Conservation (phyloP, 78 protist genomes). For the Diacronema lutheri region DNA sequence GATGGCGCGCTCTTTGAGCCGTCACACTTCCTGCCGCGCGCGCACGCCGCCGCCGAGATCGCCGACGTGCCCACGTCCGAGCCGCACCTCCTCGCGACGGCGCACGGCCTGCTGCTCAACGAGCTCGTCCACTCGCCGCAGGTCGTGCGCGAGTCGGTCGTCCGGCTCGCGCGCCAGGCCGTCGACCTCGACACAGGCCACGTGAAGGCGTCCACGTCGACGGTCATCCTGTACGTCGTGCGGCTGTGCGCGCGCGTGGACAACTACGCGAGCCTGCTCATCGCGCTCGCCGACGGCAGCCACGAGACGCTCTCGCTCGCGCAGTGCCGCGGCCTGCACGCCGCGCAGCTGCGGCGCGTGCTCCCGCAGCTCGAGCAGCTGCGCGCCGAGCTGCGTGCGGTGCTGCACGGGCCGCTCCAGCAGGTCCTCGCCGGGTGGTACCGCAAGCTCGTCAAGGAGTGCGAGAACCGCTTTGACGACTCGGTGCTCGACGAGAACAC, state of each 20-base stretch:
- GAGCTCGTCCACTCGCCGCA: slow-evolving; percentile 17
- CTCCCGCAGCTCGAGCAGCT: not conserved
- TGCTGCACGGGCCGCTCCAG: not conserved
- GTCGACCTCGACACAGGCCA: slow-evolving; percentile 18
- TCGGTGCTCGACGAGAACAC: not conserved
- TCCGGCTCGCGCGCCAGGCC: slow-evolving; percentile 5
- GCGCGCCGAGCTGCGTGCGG: not conserved
- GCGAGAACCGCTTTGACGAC: not conserved
- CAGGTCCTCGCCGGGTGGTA: not conserved
- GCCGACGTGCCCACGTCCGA: not conserved
- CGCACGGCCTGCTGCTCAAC: slow-evolving; percentile 36
- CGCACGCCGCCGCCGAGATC: not conserved
- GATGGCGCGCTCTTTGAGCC: slow-evolving; percentile 44
- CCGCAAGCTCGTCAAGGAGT: not conserved
- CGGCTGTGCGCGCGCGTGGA: slow-evolving; percentile 29
- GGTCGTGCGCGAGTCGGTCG: not conserved
- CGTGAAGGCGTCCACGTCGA: not conserved
- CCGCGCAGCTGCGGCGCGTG: not conserved
- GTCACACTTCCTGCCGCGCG: not conserved
- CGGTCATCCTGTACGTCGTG: slow-evolving; percentile 28
- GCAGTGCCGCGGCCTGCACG: too few species aligned
- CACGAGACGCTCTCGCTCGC: not conserved
- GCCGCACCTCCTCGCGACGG: not conserved
- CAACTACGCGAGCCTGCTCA: not conserved
- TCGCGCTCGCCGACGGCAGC: not conserved